These are phyloP conservation scores for Cyclotella kingstonii DNA, from an alignment of 108 stramenopile genomes.

Conservation along the genomic window DNA sequence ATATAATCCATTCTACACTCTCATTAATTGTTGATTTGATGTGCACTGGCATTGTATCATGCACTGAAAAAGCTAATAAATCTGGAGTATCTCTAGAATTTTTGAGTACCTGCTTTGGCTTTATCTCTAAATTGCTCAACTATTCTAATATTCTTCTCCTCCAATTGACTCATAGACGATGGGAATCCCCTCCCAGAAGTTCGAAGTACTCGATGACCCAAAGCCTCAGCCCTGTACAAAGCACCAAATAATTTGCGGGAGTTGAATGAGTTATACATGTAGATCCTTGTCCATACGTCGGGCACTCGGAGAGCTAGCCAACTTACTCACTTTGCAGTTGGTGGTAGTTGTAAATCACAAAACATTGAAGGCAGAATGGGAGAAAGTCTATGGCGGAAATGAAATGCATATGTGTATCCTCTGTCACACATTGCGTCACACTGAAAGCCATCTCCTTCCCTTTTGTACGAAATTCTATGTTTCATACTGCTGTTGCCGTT, in stretches of 20 bases:
- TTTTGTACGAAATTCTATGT: slow-evolving; percentile 27
- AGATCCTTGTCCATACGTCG: slow-evolving; percentile 9
- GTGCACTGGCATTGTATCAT: too few relatives aligned
- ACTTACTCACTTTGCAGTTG: slow-evolving; percentile 58
- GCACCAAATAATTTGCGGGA: slow-evolving; percentile 50
- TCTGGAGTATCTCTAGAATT: too few relatives aligned
- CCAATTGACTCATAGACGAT: too few relatives aligned
- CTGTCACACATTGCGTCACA: slow-evolving; percentile 27
- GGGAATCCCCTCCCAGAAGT: too few relatives aligned
- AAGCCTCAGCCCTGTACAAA: slow-evolving; percentile 52
- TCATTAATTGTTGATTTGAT: not conserved
- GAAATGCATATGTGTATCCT: slow-evolving; percentile 26
- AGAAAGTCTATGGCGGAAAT: slow-evolving; percentile 22
- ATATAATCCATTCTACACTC: slow-evolving; percentile 19
- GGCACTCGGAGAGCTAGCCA: slow-evolving; percentile 38
- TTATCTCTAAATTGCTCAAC: too few relatives aligned
- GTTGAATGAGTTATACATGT: slow-evolving; percentile 56
- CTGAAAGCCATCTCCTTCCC: slow-evolving; percentile 43
- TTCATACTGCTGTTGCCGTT: slow-evolving; percentile 17
- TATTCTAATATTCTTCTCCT: too few relatives aligned
- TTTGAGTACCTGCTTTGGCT: too few relatives aligned
- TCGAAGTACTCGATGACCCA: slow-evolving; percentile 3
- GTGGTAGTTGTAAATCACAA: slow-evolving; percentile 60
- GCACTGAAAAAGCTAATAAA: too few relatives aligned
- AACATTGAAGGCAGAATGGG: slow-evolving; percentile 43